Conservation (phyloP, 106 monocot genomes). For the Dendrobium nobile region DNA sequence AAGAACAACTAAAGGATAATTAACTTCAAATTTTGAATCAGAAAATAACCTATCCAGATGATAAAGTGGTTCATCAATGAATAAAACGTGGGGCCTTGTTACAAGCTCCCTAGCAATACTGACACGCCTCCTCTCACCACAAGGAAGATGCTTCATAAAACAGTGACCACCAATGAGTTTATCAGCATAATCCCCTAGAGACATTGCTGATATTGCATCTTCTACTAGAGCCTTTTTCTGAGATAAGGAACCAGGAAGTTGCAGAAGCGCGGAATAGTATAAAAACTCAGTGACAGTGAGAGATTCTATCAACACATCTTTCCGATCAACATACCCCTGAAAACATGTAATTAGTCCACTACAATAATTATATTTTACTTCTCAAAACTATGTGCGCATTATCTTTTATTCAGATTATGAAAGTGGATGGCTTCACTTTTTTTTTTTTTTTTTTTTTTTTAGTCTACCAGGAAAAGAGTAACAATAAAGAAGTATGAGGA, state of each 20-base stretch:
- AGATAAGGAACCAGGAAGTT: conserved; percentile 84
- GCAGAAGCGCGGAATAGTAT: conserved; percentile 76
- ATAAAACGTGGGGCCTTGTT: conserved; percentile 74
- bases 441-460: not conserved
- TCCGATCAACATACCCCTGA: conserved; percentile 90
- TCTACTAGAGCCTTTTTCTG: conserved; percentile 72
- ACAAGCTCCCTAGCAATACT: conserved; percentile 96
- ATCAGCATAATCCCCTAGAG: conserved; percentile 74
- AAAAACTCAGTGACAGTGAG: conserved; percentile 91
- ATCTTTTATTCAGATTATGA: not conserved
- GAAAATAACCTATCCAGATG: conserved; percentile 76
- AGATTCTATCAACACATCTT: conserved; percentile 80
- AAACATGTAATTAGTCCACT: conserved; percentile 5
- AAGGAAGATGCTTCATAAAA: conserved; percentile 69
- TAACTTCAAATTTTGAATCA: not conserved
- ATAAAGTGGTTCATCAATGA: conserved; percentile 99
- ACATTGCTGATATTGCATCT: conserved; percentile 88
- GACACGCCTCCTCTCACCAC: conserved; percentile 78
- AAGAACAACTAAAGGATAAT: not conserved
- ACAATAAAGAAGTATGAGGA: not conserved
- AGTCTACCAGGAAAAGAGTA: not conserved
- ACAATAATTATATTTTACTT: not conserved
- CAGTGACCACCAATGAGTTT: conserved; percentile 89
- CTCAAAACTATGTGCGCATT: not conserved
- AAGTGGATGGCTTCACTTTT: not conserved